Conservation (phyloP, 2,329 filamentous ascomycete genomes). For the Aureobasidium pullulans region DNA sequence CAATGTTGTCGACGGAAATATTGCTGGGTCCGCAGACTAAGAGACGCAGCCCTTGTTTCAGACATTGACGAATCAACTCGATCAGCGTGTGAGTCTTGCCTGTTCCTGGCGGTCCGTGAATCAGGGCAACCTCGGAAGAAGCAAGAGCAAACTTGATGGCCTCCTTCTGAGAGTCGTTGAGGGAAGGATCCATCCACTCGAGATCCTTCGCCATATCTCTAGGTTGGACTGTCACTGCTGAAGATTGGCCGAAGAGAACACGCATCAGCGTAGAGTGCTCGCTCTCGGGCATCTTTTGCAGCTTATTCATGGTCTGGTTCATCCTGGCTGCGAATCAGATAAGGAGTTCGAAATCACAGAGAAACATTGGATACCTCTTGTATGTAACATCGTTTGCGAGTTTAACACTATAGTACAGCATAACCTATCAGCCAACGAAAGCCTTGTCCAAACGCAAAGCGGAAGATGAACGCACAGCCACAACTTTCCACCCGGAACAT, state of each 20-base stretch:
- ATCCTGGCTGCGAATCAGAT: constrained; percentile 37
- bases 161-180: constrained; percentile 57
- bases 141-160: constrained; percentile 74
- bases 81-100: constrained; percentile 96
- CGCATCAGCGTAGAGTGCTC: constrained; percentile 53
- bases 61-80: constrained; percentile 86
- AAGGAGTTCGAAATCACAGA: neutral
- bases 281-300: constrained; percentile 48
- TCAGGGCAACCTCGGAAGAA: constrained; percentile 73
- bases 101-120: constrained; percentile 92
- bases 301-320: constrained; percentile 55
- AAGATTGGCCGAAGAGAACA: constrained; percentile 53
- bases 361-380: constrained; percentile 41
- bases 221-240: constrained; percentile 41
- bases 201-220: constrained; percentile 39
- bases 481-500: constrained; percentile 47
- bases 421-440: constrained; percentile 27
- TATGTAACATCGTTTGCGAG: constrained; percentile 61
- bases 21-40: constrained; percentile 96
- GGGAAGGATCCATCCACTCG: constrained; percentile 47
- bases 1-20: constrained; percentile 96
- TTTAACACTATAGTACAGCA: constrained; percentile 45
- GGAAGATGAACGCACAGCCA: constrained; percentile 49
- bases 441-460: neutral
- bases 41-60: constrained; percentile 64